Conservation (phyloP, 768 basidiomycete genomes). For the Tulasnella sp. region DNA sequence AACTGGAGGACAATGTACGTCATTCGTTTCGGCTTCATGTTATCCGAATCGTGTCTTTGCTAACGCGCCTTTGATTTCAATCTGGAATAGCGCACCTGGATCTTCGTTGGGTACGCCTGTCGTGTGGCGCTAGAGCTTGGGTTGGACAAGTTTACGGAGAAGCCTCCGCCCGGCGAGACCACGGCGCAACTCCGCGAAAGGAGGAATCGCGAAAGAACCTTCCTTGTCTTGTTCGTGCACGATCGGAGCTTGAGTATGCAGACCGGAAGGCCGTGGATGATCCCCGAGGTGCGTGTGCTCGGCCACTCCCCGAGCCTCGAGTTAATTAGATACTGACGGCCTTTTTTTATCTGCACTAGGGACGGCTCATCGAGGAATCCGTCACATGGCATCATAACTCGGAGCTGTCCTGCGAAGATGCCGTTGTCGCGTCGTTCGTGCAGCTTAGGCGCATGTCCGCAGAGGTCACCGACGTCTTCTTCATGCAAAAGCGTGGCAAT, state of each 20-base stretch:
- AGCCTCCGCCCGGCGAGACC: slow-evolving; percentile 48
- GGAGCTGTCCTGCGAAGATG: slow-evolving; percentile 53
- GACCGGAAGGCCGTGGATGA: slow-evolving; percentile 80
- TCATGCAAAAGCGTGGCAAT: slow-evolving; percentile 36
- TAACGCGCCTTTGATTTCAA: neutral
- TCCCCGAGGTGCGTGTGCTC: slow-evolving; percentile 47
- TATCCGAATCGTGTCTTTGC: neutral
- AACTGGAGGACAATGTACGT: slow-evolving; percentile 70
- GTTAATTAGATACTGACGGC: no score
- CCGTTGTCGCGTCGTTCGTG: slow-evolving; percentile 66
- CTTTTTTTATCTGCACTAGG: slow-evolving; percentile 30
- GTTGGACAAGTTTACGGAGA: slow-evolving; percentile 56
- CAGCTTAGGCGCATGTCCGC: slow-evolving; percentile 72
- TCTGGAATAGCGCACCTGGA: slow-evolving; percentile 60
- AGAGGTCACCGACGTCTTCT: slow-evolving; percentile 69
- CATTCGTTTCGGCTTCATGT: neutral
- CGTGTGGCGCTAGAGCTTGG: slow-evolving; percentile 81
- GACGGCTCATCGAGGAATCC: slow-evolving; percentile 63
- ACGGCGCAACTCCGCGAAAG: slow-evolving; percentile 61
- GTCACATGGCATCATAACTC: slow-evolving; percentile 59
- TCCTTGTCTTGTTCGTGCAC: slow-evolving; percentile 76
- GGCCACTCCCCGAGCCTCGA: neutral
- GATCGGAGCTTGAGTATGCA: slow-evolving; percentile 80
- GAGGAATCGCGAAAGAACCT: slow-evolving; percentile 76
- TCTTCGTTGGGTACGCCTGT: slow-evolving; percentile 78